A percentile compares a stretch with the other conserved stretches of the same genome.
phyloP scores from a whole-genome alignment of 192 early-diverging fungal species.

The Rhizophagus prolifer region DNA sequence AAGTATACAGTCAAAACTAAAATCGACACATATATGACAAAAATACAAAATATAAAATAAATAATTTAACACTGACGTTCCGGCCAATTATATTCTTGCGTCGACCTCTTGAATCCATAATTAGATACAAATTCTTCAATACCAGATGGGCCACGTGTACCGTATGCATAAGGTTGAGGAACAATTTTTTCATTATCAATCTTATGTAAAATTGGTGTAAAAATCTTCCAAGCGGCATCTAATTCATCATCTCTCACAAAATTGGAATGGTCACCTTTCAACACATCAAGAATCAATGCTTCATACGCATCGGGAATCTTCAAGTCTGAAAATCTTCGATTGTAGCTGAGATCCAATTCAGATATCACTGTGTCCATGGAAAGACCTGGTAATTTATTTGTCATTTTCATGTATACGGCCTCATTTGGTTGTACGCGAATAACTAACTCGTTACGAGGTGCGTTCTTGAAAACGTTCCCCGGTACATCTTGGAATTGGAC shows the following conservation, averaged over 20 bases:
- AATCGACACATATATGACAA: neutral
- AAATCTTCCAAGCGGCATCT: slow-evolving; percentile 96
- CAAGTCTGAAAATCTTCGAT: slow-evolving; percentile 80
- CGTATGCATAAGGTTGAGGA: slow-evolving; percentile 76
- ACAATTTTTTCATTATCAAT: slow-evolving; percentile 52
- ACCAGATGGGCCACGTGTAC: slow-evolving; percentile 78
- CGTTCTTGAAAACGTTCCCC: slow-evolving; percentile 73
- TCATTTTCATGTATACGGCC: slow-evolving; percentile 95
- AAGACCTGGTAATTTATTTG: slow-evolving; percentile 92
- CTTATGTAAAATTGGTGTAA: slow-evolving; percentile 91
- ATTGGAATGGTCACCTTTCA: slow-evolving; percentile 93
- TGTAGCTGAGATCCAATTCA: slow-evolving; percentile 93
- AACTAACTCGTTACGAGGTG: slow-evolving; percentile 93
- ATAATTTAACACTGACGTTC: slow-evolving; percentile 19
- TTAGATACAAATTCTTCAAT: slow-evolving; percentile 74
- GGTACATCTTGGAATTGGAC: slow-evolving; percentile 95
- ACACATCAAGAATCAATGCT: slow-evolving; percentile 87
- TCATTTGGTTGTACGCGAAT: slow-evolving; percentile 93
- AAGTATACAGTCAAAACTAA: neutral
- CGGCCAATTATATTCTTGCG: slow-evolving; percentile 53
- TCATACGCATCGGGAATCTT: slow-evolving; percentile 98
- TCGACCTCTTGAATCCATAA: slow-evolving; percentile 44
- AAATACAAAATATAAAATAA: neutral
- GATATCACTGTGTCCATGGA: slow-evolving; percentile 80
- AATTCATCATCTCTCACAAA: slow-evolving; percentile 93